Conservation (phyloP, 2,329 filamentous ascomycete genomes). For the Claviceps citrina region DNA sequence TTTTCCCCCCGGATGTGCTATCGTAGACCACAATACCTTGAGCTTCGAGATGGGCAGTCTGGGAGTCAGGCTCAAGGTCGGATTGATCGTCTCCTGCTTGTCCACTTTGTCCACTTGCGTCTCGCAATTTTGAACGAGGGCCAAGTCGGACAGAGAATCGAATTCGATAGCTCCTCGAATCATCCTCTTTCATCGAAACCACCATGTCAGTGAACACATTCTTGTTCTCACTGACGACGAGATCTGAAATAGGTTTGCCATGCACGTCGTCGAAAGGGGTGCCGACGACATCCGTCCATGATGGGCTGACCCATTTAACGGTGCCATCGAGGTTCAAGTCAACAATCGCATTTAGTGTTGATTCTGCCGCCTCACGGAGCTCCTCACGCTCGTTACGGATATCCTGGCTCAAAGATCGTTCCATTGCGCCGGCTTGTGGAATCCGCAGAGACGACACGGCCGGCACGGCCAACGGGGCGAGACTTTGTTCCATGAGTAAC, state of each 20-base stretch:
- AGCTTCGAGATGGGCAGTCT: constrained; percentile 66
- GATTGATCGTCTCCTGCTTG: constrained; percentile 20
- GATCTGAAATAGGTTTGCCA: constrained; percentile 62
- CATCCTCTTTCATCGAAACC: constrained; percentile 80
- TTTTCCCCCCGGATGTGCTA: constrained; percentile 67
- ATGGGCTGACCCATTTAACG: constrained; percentile 91
- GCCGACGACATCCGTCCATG: constrained; percentile 87
- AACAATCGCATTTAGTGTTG: constrained; percentile 90
- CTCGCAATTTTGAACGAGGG: constrained; percentile 48
- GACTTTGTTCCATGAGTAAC: constrained; percentile 25
- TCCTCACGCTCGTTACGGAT: constrained; percentile 90
- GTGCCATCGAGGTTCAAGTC: constrained; percentile 82
- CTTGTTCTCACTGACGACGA: constrained; percentile 65
- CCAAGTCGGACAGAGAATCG: constrained; percentile 62
- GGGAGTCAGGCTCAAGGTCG: constrained; percentile 21
- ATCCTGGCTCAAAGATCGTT: constrained; percentile 63
- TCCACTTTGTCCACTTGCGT: constrained; percentile 27
- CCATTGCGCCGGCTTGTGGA: constrained; percentile 37
- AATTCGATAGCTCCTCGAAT: constrained; percentile 81
- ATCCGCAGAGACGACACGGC: constrained; percentile 37
- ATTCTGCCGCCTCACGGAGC: constrained; percentile 85
- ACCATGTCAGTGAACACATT: constrained; percentile 68
- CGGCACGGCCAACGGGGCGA: constrained; percentile 32
- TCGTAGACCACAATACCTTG: constrained; percentile 99
- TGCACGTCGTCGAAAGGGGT: constrained; percentile 57